Evolutionary conservation across 441 rosid species (phyloP), one percentile per base, ranked within the genome.

Genomic region (Monsonia emarginata): DNA sequence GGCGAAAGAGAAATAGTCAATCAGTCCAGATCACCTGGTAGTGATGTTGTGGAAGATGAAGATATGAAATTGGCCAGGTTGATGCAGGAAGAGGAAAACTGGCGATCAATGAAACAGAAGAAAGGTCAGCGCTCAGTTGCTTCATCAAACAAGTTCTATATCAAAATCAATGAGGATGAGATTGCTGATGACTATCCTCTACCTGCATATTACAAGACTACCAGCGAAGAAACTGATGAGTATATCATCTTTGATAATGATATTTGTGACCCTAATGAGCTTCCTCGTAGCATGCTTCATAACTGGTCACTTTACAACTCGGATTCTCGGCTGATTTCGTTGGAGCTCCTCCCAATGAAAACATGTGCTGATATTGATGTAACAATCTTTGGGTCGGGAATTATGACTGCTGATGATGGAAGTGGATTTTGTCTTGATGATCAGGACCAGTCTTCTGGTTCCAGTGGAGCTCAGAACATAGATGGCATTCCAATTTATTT

Each of bases 271-370:
- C 75, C 80, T 63, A 74, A 75, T 38, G 82, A 84, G 1, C 89
- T 90, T 38, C 97, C 94, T 61, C 78, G 70, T 31, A 80, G 64
- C 63, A 76, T 85, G 87, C 88, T 90, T 28, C 88, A 92, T 62
- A 79, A 88, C 44, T 89, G 98, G 96, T 75, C 98, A 34, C 85
- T 92, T 60, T 89, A 89, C 80, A 84, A 92, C 65, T 83, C 84
- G 0, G 94, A 88, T 62, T 77, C 77, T 2, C 79, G 90, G 66
- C 66, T 92, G 73, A 76, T 86, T 66, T 86, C 98, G 28, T 76
- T 92, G 76, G 98, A 92, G 82, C 89, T 88, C 58, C 88, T 92
- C 21, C 97, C 98, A 0, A 88, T 83, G 89, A 86, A 77, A 71
- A 80, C 84, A 0, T 87, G 88, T 71, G 86, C 72, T 50, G 87